Base-by-base conservation (phyloP, 2,329 filamentous ascomycete species). In the Cercospora sp. region DNA sequence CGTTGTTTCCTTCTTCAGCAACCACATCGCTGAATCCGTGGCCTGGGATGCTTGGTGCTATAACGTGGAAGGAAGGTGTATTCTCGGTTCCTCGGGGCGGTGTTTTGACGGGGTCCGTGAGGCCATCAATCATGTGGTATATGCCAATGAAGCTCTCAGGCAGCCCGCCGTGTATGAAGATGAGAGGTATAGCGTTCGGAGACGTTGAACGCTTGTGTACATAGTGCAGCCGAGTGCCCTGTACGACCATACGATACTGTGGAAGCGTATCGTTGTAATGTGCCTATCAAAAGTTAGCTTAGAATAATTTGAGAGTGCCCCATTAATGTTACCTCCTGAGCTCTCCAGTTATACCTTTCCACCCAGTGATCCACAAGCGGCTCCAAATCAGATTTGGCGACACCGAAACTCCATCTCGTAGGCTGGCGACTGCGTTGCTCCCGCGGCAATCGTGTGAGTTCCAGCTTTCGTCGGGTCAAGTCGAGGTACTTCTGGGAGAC, bases 401-500 rank as follows among this genome's bases (percentile, higher is more conserved):
- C 84, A 0, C 81, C 81, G 20, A 78, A 75, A 85, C 88, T 23
- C 42, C 42, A 26, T 60, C 63, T 30, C 48, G 63, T 48, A 48
- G 60, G 58, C 59, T 68, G 70, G 23, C 66, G 66, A 31, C 58
- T 63, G 33, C 68, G 79, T 2, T 83, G 74, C 72, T 90, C 88
- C 73, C 88, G 86, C 48, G 89, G 89, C 31, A 91, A 78, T 67
- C 89, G 82, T 23, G 88, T 88, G 57, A 91, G 82, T 74, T 90
- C 87, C 9, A 91, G 82, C 77, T 91, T 92, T 76, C 87, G 85
- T 74, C 82, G 85, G 5, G 89, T 91, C 68, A 91, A 82, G 57
- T 90, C 85, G 1, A 91, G 82, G 76, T 91, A 91, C 73, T 86
- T 87, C 64, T 84, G 86, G 2, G 89, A 90, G 16, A 91, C 86